Conservation (phyloP, 2,329 filamentous ascomycete genomes). For the Penicillium paneum region DNA sequence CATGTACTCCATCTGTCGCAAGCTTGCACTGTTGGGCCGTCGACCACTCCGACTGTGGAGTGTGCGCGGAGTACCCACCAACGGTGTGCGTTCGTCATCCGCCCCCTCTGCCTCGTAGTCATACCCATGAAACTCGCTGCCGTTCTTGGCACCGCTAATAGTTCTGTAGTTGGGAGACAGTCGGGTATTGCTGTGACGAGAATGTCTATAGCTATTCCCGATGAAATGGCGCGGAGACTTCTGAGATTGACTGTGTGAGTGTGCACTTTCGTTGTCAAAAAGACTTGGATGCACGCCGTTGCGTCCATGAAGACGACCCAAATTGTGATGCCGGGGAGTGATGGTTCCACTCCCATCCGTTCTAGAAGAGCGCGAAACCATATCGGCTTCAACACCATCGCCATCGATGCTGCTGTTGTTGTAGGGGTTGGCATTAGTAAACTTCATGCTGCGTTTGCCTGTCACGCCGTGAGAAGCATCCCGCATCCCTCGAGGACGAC, state of each 20-base stretch:
- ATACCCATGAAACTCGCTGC: slow-evolving; percentile 65
- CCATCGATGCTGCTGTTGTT: slow-evolving; percentile 58
- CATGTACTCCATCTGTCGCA: slow-evolving; percentile 72
- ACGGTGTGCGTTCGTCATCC: slow-evolving; percentile 83
- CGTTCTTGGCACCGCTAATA: slow-evolving; percentile 50
- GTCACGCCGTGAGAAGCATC: slow-evolving; percentile 62
- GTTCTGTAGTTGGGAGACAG: slow-evolving; percentile 50
- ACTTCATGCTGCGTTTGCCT: slow-evolving; percentile 94
- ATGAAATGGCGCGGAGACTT: slow-evolving; percentile 59
- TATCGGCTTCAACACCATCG: slow-evolving; percentile 64
- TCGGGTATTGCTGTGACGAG: slow-evolving; percentile 68
- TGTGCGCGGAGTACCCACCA: slow-evolving; percentile 63
- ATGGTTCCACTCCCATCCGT: slow-evolving; percentile 55
- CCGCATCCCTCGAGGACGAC: slow-evolving; percentile 62
- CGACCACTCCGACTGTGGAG: slow-evolving; percentile 57
- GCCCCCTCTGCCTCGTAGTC: slow-evolving; percentile 80
- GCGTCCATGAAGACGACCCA: slow-evolving; percentile 69
- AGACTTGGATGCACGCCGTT: slow-evolving; percentile 65
- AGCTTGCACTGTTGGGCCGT: slow-evolving; percentile 53
- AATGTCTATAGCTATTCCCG: slow-evolving; percentile 57
- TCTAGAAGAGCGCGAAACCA: slow-evolving; percentile 59
- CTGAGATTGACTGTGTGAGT: slow-evolving; percentile 59
- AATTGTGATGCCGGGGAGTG: slow-evolving; percentile 72
- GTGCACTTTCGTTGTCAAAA: slow-evolving; percentile 69
- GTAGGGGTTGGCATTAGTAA: slow-evolving; percentile 66